Evolutionary conservation across 2,329 filamentous ascomycete genomes (phyloP).

Genomic region (Xylariaceae sp.): DNA sequence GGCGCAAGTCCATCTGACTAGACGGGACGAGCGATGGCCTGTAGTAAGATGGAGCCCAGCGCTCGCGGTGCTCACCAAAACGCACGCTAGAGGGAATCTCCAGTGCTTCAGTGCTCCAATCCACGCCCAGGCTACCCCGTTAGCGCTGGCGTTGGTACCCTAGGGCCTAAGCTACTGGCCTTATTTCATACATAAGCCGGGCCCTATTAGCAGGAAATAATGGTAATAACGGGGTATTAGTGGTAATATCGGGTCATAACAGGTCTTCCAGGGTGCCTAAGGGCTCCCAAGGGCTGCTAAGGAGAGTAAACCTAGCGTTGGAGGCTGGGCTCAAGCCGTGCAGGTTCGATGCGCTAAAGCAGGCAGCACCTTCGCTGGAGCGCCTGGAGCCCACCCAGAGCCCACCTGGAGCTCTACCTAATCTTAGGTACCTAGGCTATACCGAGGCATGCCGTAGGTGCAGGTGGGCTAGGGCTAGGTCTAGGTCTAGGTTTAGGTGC

Average conservation of each 20-base stretch:
- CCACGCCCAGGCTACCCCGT: neutral
- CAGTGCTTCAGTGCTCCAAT: too few relatives aligned
- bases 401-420: too few relatives aligned
- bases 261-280: neutral
- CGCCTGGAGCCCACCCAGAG: too few relatives aligned
- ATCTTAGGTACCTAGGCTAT: too few relatives aligned
- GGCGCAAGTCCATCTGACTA: slow-evolving; percentile 8
- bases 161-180: neutral
- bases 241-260: neutral
- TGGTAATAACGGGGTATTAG: neutral
- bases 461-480: too few relatives aligned
- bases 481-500: too few relatives aligned
- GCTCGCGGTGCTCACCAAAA: neutral
- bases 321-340: too few relatives aligned
- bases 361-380: too few relatives aligned
- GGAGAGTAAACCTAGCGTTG: too few relatives aligned
- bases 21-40: neutral
- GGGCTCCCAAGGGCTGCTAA: neutral
- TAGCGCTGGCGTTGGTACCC: neutral
- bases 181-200: neutral
- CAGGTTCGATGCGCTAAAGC: too few relatives aligned
- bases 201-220: neutral
- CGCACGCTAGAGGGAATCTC: neutral
- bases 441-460: too few relatives aligned
- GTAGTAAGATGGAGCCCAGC: slow-evolving; percentile 16